Evolutionary conservation across 495 filamentous ascomycete genomes (phyloP), one percentile per base, ranked within the genome.

Genomic region (Penicillium paradoxum): DNA sequence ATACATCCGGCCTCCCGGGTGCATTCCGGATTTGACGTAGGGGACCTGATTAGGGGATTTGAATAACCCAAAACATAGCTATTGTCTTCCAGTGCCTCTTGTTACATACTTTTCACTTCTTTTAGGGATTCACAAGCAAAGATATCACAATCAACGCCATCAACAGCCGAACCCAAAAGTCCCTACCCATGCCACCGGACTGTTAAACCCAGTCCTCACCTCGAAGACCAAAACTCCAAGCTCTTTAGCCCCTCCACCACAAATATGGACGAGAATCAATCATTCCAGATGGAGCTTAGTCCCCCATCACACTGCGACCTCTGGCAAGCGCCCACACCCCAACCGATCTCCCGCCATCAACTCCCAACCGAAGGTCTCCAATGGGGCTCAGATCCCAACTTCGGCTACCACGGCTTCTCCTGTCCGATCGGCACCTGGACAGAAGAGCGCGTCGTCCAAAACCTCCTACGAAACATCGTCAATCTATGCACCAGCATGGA

Each of bases 351-450:
- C 13, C 21, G 18, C 6, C 22, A 46, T 4, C 46, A 36, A 24
- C 22, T 18, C 25, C 53, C 56, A 17, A 11, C 38, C 2, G 45
- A 49, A 15, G 62, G 53, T 3, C 47, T 64, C 15, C 59, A 62
- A 41, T 65, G 62, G 62, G 62, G 62, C 25, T 62, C 62, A 1
- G 62, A 65, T 29, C 62, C 62, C 9, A 65, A 54, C 21, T 65
- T 65, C 53, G 59, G 62, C 25, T 65, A 55, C 38, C 62, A 65
- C 32, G 59, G 62, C 22, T 65, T 57, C 38, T 62, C 62, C 2
- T 41, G 47, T 18, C 62, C 62, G 6, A 55, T 62, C 24, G 62
- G 62, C 11, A 59, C 50, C 1, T 65, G 62, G 62, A 65, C 62
- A 29, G 62, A 65, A 50, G 59, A 65, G 17, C 56, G 59, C 0